Evolutionary conservation across 225 moss, liverwort and hornwort genomes (phyloP).

Genomic region (Rhytidiadelphus loreus): DNA sequence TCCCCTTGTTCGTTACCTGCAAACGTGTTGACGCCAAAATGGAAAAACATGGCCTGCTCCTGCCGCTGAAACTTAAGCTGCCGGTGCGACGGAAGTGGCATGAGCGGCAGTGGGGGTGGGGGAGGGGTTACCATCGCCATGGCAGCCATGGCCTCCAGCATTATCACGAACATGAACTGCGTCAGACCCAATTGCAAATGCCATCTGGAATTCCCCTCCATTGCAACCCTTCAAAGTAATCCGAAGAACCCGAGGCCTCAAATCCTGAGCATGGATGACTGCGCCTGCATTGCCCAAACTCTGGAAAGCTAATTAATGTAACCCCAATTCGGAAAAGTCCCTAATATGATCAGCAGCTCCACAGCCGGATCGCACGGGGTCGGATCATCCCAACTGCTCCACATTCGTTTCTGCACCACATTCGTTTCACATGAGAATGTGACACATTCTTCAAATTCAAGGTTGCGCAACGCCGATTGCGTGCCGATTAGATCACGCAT

Average conservation of each 20-base stretch:
- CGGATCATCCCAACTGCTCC: background rate
- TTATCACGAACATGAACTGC: background rate
- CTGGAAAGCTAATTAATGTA: background rate
- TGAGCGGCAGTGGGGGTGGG: constrained; percentile 56
- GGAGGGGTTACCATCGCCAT: constrained; percentile 8
- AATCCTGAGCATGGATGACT: background rate
- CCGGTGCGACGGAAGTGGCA: constrained; percentile 57
- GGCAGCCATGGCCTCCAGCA: constrained; percentile 2
- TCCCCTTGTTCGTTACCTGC: constrained; percentile 60
- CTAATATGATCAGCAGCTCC: background rate
- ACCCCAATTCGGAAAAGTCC: background rate
- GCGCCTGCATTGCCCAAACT: background rate
- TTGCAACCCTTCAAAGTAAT: background rate
- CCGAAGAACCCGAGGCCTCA: background rate
- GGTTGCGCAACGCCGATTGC: background rate
- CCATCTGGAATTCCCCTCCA: background rate
- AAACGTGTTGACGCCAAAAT: constrained; percentile 90
- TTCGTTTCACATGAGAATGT: background rate
- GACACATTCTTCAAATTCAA: background rate
- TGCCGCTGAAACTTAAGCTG: constrained; percentile 68
- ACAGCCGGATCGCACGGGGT: background rate
- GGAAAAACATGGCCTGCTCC: constrained; percentile 72
- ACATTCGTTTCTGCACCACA: background rate
- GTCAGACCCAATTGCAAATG: background rate
- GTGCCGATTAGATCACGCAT: background rate